Conservation (phyloP, 202 grass and related monocot species). For the Cymbopogon flexuosus region DNA sequence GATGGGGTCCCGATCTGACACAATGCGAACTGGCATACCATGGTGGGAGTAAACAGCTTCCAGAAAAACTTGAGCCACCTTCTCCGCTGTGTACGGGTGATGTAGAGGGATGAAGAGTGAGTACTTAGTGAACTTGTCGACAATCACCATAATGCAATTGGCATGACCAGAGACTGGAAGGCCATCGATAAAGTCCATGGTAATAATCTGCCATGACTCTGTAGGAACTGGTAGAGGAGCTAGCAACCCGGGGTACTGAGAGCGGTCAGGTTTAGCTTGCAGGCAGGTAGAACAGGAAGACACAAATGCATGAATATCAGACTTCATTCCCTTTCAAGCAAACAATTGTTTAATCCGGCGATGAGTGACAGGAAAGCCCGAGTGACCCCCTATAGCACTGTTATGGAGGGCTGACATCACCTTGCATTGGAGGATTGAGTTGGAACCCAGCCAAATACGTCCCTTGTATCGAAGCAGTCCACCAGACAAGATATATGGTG, state of each 20-base stretch:
- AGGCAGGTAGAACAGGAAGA: background rate
- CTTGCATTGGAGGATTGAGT: accelerated
- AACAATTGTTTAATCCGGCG: no score
- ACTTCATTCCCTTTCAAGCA: background rate
- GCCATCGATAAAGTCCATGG: background rate
- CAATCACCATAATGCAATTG: background rate
- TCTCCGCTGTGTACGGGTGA: background rate
- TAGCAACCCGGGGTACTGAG: background rate
- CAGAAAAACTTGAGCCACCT: background rate
- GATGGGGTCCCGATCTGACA: background rate
- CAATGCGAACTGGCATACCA: background rate
- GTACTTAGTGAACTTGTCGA: background rate
- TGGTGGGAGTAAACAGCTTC: background rate
- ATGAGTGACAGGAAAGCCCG: no score
- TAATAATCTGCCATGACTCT: background rate
- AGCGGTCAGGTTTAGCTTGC: background rate
- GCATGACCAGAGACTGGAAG: background rate
- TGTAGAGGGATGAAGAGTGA: background rate
- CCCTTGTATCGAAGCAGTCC: no score
- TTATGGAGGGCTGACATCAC: no score
- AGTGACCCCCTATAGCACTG: no score
- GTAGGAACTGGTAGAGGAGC: background rate
- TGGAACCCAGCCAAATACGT: no score
- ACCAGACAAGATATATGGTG: no score
- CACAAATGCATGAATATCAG: accelerated